These are phyloP conservation scores for Lachnellula arida DNA, from an alignment of 2,329 filamentous ascomycete genomes.

Conservation along the genomic window DNA sequence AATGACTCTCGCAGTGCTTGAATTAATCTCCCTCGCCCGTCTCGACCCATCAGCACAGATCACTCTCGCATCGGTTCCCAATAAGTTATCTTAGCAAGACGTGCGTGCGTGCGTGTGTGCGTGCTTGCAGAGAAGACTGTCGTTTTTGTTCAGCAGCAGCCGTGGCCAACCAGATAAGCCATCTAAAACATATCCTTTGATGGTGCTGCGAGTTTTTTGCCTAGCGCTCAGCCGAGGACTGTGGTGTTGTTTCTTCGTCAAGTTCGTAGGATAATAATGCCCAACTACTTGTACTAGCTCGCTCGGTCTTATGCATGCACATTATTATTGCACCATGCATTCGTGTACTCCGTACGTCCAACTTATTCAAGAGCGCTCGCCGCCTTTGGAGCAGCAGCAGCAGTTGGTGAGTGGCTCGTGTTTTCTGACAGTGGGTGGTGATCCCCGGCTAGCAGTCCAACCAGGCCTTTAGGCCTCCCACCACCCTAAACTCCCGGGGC, in stretches of 20 bases:
- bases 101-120: background rate
- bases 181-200: no score
- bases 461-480: background rate
- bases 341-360: background rate
- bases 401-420: background rate
- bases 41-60: background rate
- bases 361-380: background rate
- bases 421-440: background rate
- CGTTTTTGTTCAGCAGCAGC: background rate
- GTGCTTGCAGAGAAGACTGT: background rate
- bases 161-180: no score
- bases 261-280: slow-evolving; percentile 10
- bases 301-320: slow-evolving; percentile 28
- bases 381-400: background rate
- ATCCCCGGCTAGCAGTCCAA: background rate
- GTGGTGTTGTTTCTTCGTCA: background rate
- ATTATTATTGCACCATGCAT: slow-evolving; percentile 10
- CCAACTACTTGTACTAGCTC: slow-evolving; percentile 5
- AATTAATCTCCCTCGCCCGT: no score
- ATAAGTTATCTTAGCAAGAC: background rate
- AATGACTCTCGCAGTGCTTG: background rate
- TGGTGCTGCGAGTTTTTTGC: background rate
- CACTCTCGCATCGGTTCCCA: background rate
- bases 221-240: background rate
- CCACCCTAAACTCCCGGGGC: slow-evolving; percentile 2